phyloP scores from a whole-genome alignment of 2,329 filamentous ascomycete species.

The Ophiostoma piceae region DNA sequence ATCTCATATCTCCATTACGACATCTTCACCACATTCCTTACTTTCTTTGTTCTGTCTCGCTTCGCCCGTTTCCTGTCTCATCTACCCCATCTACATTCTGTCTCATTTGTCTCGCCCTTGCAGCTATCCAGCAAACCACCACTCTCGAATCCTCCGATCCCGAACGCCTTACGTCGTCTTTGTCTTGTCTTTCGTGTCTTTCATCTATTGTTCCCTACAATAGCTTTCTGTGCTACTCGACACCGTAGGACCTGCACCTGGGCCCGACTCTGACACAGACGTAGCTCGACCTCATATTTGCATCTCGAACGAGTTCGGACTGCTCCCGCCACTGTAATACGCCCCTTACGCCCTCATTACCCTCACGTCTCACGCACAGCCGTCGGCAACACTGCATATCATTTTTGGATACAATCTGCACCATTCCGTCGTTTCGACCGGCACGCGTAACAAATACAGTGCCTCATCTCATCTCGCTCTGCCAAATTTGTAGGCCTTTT shows the following conservation, averaged over 20 bases:
- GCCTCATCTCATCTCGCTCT: background rate
- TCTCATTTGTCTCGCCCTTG: conserved; percentile 11
- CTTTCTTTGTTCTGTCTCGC: background rate
- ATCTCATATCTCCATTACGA: background rate
- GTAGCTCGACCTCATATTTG: background rate
- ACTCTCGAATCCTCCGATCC: conserved; percentile 16
- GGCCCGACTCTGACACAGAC: too few relatives aligned
- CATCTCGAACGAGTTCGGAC: background rate
- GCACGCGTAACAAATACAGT: conserved; percentile 15
- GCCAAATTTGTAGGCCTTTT: background rate
- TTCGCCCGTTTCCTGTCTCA: background rate
- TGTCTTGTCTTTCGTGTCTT: background rate
- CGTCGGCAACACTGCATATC: background rate
- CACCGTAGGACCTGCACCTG: background rate
- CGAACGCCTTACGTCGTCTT: conserved; percentile 5
- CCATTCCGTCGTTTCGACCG: background rate
- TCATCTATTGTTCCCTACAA: background rate
- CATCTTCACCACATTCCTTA: background rate
- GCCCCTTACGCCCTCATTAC: background rate
- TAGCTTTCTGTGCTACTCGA: background rate
- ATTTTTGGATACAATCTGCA: background rate
- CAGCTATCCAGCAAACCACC: background rate
- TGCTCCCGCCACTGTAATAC: background rate
- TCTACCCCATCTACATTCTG: background rate
- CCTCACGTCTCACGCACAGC: conserved; percentile 4